Conservation (phyloP, 2,329 filamentous ascomycete genomes). For the Fusarium chuoi region DNA sequence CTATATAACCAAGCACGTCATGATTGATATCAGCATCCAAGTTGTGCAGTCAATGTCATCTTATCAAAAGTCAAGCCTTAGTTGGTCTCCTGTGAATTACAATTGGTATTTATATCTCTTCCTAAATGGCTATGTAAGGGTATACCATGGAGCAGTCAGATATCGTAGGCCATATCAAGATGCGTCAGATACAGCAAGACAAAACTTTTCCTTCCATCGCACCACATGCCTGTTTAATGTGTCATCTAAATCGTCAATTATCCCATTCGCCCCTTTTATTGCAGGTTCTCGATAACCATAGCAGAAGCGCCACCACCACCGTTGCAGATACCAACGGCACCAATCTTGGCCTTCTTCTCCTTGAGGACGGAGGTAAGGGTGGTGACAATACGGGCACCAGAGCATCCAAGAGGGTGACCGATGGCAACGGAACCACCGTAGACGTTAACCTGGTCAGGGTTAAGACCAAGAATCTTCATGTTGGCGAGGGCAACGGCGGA, state of each 20-base stretch:
- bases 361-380: slow-evolving; percentile 89
- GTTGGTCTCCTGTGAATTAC: slow-evolving; percentile 26
- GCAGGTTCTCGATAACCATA: slow-evolving; percentile 83
- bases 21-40: slow-evolving; percentile 16
- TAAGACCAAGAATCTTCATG: slow-evolving; percentile 86
- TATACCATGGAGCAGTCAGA: slow-evolving; percentile 31
- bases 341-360: slow-evolving; percentile 93
- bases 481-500: slow-evolving; percentile 96
- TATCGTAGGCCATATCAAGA: slow-evolving; percentile 33
- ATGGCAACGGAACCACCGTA: slow-evolving; percentile 96
- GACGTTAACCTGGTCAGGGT: slow-evolving; percentile 90
- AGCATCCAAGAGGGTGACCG: slow-evolving; percentile 93
- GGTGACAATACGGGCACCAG: slow-evolving; percentile 91
- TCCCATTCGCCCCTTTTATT: slow-evolving; percentile 52
- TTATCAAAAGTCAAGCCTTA: neutral
- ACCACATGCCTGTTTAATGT: slow-evolving; percentile 24
- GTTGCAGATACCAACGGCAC: slow-evolving; percentile 96
- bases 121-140: slow-evolving; percentile 27
- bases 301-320: slow-evolving; percentile 96
- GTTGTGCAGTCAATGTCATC: neutral
- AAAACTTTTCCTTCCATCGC: slow-evolving; percentile 38
- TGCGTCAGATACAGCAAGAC: slow-evolving; percentile 22
- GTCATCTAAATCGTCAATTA: slow-evolving; percentile 42
- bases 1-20: slow-evolving; percentile 35
- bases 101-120: slow-evolving; percentile 27